phyloP scores from a whole-genome alignment of 495 filamentous ascomycete species.

The Podospora conica region DNA sequence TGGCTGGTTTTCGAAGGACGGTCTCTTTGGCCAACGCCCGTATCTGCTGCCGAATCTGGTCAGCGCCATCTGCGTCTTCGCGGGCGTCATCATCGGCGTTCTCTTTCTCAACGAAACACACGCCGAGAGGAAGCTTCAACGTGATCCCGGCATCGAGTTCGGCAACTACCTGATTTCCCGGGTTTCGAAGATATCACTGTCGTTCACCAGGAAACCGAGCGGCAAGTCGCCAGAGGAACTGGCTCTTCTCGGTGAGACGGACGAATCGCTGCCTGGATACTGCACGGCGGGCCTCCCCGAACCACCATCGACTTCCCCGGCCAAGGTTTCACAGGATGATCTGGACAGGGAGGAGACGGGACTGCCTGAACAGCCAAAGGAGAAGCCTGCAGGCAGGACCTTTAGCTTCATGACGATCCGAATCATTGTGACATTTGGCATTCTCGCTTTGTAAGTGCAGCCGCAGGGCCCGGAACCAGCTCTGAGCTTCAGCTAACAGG shows the following conservation, averaged over 20 bases:
- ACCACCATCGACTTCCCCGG: constrained; percentile 7
- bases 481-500: constrained; percentile 5
- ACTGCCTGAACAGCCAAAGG: background rate
- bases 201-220: constrained; percentile 4
- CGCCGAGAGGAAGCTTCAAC: constrained; percentile 67
- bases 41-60: constrained; percentile 93
- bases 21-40: constrained; percentile 76
- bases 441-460: constrained; percentile 83
- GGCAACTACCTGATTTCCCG: constrained; percentile 65
- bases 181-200: constrained; percentile 24
- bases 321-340: background rate
- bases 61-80: constrained; percentile 68
- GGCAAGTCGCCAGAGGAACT: constrained; percentile 43
- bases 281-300: constrained; percentile 48
- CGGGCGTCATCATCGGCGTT: constrained; percentile 75
- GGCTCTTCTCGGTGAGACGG: constrained; percentile 44
- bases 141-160: constrained; percentile 68
- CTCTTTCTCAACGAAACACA: constrained; percentile 96
- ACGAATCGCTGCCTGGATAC: constrained; percentile 59
- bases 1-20: constrained; percentile 60
- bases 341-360: constrained; percentile 15
- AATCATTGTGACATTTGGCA: constrained; percentile 82
- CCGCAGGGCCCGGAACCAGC: background rate
- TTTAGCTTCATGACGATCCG: constrained; percentile 79
- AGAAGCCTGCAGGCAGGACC: constrained; percentile 14